Evolutionary conservation across 1,139 yeast genomes (phyloP), one percentile per base, ranked within the genome.

Genomic region (Nakaseomyces delphensis): DNA sequence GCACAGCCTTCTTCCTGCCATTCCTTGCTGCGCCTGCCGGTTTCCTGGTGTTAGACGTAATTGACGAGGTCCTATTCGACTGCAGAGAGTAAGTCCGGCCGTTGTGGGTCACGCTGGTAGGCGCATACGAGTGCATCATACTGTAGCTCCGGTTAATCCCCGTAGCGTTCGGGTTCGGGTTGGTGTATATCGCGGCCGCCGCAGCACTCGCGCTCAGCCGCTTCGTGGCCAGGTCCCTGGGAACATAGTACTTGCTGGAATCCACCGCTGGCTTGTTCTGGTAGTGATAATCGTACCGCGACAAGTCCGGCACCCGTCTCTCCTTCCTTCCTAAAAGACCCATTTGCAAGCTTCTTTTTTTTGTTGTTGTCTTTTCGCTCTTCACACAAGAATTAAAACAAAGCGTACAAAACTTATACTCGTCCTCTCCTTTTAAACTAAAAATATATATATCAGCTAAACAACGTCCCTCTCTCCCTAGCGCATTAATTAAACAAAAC

Each of bases 271-370:
- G 43, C 21, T 50, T 50, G 37, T 54, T 51, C 39, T 53, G 50
- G 41, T 59, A 59, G 37, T 56, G 51, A 41, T 60, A 58, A 38
- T 59, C 62, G 39, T 60, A 60, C 40, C 64, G 52, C n/a, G 63
- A 59, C 25, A 60, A 45, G 41, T 60, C 64, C 4, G 64, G 64
- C 16, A 56, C 59, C 46, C 52, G 49, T 32, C 51, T 48, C 39
- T 55, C 60, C 43, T 51, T 54, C 42, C 43, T 52, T 7, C 45
- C 36, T 24, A 54, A 38, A 40, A 56, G 52, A 2, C 54, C 59
- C 60, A 56, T 56, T 33, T 3, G n/a, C n/a, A n/a, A n/a, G n/a
- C n/a, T n/a, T 30, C n/a, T 8, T 20, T 32, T 33, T 14, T 9
- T 14, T 23, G 19, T 21, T 14, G 20, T 16, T 14, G 10, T 33